Evolutionary conservation across 1,284 basidiomycete genomes (phyloP).

Genomic region (Ceratobasidium sp.): DNA sequence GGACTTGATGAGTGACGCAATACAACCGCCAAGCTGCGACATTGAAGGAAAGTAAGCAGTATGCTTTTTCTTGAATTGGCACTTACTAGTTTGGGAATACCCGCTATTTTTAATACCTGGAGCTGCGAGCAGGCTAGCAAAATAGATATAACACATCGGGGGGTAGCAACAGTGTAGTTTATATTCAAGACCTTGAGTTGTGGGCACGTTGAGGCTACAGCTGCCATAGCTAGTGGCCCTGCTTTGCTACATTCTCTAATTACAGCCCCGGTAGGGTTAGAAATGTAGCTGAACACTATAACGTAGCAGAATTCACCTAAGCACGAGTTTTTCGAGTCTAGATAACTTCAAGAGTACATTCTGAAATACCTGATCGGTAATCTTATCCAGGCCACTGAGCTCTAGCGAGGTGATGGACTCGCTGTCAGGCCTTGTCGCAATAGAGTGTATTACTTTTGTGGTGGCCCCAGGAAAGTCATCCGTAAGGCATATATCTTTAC

Average conservation of each 20-base stretch:
- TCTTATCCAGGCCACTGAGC: constrained; percentile 67
- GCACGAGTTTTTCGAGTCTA: constrained; percentile 63
- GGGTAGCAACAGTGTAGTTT: constrained; percentile 71
- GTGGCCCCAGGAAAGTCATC: constrained; percentile 68
- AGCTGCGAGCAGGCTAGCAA: constrained; percentile 63
- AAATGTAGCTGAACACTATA: not conserved
- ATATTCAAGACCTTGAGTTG: constrained; percentile 68
- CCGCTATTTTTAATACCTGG: constrained; percentile 73
- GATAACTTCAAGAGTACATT: constrained; percentile 65
- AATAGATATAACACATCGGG: constrained; percentile 65
- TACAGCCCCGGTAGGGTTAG: not conserved
- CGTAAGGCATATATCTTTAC: constrained; percentile 65
- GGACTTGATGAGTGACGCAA: constrained; percentile 58
- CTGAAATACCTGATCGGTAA: constrained; percentile 68
- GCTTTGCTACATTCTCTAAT: constrained; percentile 72
- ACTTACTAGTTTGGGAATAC: constrained; percentile 72
- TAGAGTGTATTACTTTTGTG: constrained; percentile 65
- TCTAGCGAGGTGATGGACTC: constrained; percentile 65
- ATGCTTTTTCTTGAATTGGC: not conserved
- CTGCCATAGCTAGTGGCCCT: constrained; percentile 64
- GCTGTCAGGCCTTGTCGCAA: constrained; percentile 58
- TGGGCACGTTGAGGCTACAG: constrained; percentile 63
- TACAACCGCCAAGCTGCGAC: constrained; percentile 69
- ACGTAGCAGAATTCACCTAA: constrained; percentile 64
- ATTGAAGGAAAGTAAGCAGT: constrained; percentile 15